Base-by-base conservation (phyloP, 2,329 filamentous ascomycete species). In the Fusarium continuum region DNA sequence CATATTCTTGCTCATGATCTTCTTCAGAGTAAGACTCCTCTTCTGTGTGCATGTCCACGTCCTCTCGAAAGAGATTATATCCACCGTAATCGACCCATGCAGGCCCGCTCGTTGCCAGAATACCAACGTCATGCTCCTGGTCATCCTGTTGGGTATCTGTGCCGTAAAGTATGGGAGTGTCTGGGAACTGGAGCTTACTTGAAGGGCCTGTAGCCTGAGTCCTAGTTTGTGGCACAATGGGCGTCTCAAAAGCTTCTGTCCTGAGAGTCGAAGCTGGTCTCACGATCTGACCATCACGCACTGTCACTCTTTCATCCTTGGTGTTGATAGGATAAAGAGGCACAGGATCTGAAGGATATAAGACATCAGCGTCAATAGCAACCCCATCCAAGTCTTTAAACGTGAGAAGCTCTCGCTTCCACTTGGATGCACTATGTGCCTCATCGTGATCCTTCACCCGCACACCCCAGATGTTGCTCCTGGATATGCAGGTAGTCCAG, bases 381-480 rank as follows among this genome's bases (percentile, higher is more conserved):
- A 6, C 3, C 11, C 17, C 49, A 3, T 47, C 8, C 4, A 50
- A 8, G 9, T 28, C 9, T 5, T 6, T 31, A 2, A 61, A 11
- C 4, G 14, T 7, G 6, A 62, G 57, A 16, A 10, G 16, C 1
- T 55, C 48, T 16, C 16, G 31, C 6, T 31, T 54, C 10, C 6
- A 39, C 3, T 8, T 23, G 4, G 14, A n/a, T n/a, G 14, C 13
- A 26, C 41, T 8, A 8, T n/a, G 5, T 10, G 20, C 4, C 17
- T 39, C 8, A 11, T 60, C 55, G 4, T 22, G 10, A 0, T 23
- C 5, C 8, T 31, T 2, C 7, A 29, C 26, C 16, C 63, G 45
- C 3, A 56, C 16, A 4, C 72, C 72, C 72, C 72, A 74, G 16
- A 56, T 20, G 22, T 67, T 70, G 25, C 39, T 51, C 14, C 49